phyloP scores from a whole-genome alignment of 805 yeast genomes.

The Yarrowia sp. region DNA sequence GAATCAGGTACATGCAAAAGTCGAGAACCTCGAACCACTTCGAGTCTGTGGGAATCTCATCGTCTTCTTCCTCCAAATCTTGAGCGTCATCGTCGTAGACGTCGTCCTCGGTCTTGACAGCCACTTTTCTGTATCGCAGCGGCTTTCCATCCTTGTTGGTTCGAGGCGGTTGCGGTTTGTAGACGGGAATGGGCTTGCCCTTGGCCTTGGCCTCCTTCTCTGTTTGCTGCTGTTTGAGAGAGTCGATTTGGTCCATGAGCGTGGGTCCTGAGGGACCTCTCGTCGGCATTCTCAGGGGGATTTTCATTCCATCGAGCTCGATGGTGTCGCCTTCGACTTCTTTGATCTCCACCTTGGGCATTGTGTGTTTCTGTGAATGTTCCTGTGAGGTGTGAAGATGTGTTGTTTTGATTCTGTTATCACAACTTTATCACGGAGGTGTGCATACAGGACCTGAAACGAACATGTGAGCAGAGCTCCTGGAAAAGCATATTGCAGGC shows the following conservation, averaged over 20 bases:
- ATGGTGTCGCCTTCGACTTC: slow-evolving; percentile 9
- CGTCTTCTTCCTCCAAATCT: slow-evolving; percentile 19
- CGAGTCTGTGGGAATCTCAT: slow-evolving; percentile 30
- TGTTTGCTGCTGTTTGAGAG: slow-evolving; percentile 1
- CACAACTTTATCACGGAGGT: background rate
- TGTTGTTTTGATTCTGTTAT: slow-evolving; percentile 11
- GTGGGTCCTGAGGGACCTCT: slow-evolving; percentile 5
- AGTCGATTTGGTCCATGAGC: background rate
- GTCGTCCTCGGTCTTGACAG: background rate
- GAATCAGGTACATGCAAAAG: slow-evolving; percentile 36
- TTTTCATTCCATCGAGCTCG: slow-evolving; percentile 19
- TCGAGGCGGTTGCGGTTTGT: slow-evolving; percentile 7
- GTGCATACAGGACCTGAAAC: background rate
- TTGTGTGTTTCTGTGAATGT: background rate
- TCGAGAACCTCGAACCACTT: slow-evolving; percentile 36
- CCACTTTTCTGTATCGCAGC: slow-evolving; percentile 12
- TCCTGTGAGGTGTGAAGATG: background rate
- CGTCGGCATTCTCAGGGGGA: slow-evolving; percentile 3
- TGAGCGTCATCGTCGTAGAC: background rate
- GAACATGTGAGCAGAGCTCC: background rate
- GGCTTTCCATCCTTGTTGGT: background rate
- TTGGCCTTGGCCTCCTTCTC: background rate
- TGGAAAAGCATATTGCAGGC: background rate
- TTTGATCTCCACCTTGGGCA: slow-evolving; percentile 20
- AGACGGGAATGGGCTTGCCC: background rate